A percentile compares a stretch with the other conserved stretches of the same genome.
Evolutionary conservation across 192 early-diverging fungal species (phyloP).

Genomic region (Coemansia biformis): DNA sequence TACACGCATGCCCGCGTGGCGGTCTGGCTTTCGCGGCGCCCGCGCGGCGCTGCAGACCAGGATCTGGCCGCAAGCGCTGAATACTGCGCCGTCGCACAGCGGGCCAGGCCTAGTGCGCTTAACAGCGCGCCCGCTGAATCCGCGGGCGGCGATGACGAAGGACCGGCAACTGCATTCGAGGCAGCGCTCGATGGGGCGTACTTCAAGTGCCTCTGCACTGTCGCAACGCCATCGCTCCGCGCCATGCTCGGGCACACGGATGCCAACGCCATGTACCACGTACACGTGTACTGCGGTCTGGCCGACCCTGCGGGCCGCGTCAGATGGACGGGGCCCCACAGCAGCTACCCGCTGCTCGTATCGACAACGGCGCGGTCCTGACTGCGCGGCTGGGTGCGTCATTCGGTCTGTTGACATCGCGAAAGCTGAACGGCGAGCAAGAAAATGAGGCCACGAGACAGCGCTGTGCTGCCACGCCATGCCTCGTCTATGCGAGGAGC

Average conservation of each 20-base stretch:
- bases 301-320: constrained; percentile 11
- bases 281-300: constrained; percentile 35
- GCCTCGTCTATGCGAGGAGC: constrained; percentile 13
- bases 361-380: no score
- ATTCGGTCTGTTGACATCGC: no score
- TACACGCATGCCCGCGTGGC: constrained; percentile 17
- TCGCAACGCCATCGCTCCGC: constrained; percentile 29
- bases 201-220: constrained; percentile 38
- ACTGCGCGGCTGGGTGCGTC: no score
- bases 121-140: not conserved
- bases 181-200: constrained; percentile 25
- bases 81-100: constrained; percentile 19
- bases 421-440: no score
- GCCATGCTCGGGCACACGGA: constrained; percentile 18
- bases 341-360: constrained; percentile 36
- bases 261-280: constrained; percentile 11
- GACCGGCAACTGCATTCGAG: constrained; percentile 28
- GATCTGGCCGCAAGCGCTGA: constrained; percentile 15
- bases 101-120: not conserved
- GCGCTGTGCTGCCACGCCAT: no score
- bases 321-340: constrained; percentile 40
- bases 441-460: no score
- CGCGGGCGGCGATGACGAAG: not conserved
- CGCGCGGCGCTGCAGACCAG: constrained; percentile 7
- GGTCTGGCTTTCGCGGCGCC: constrained; percentile 30